Evolutionary conservation across 208 protist species (phyloP), one percentile per base, ranked within the genome.

Genomic region (Trypanosoma avium): DNA sequence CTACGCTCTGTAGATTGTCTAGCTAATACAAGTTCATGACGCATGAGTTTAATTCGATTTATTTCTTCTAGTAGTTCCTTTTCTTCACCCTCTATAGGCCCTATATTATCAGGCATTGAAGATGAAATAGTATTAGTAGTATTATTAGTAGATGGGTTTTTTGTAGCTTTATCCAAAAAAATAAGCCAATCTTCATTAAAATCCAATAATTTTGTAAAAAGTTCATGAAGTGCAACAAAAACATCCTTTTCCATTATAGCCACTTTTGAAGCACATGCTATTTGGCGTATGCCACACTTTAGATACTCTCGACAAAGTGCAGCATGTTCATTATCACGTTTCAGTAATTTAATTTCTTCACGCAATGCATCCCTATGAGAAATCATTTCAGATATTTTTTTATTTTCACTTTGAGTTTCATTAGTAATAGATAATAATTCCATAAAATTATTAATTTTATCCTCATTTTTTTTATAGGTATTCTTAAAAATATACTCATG

Each of bases 341-440:
- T 43, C 0, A 64, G 59, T 19, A 13, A 27, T 7, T 29, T 26
- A 24, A 64, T 26, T 7, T 64, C 59, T 43, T 52, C 22, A n/a
- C 42, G 38, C 48, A 64, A 26, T n/a, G 59, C 43, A 48, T 56
- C 48, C 1, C 59, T 38, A 8, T 35, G 54, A 15, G 3, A 22
- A 12, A 59, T 59, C 19, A 59, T 32, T 5, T 59, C 54, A 40
- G 24, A 0, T 26, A 59, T 4, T 22, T 2, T 27, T 12, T n/a
- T 26, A 30, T 26, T 26, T 21, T 21, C 19, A 27, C 46, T 26
- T 8, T 26, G 9, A 3, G 15, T 36, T 42, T 8, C 17, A 3
- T 22, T 38, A 6, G 35, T 50, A n/a, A n/a, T n/a, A n/a, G n/a
- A n/a, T n/a, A n/a, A n/a, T n/a, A n/a, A n/a, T n/a, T n/a, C n/a